Evolutionary conservation across 495 filamentous ascomycete species (phyloP).

Genomic region (Amniculicola lignicola): DNA sequence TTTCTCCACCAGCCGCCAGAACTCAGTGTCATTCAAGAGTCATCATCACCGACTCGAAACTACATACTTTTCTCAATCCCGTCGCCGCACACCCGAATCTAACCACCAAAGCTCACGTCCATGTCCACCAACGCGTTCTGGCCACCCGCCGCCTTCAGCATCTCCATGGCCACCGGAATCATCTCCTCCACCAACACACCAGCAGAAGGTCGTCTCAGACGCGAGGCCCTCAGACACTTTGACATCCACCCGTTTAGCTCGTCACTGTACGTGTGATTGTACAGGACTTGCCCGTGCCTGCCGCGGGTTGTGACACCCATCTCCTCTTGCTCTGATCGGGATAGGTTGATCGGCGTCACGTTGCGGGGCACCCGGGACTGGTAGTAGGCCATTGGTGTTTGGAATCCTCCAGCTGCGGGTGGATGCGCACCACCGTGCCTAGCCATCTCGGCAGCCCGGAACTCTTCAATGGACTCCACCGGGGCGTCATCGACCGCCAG

Average conservation of each 20-base stretch:
- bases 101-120: constrained; percentile 1
- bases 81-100: no score
- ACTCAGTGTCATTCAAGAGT: no score
- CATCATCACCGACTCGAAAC: background rate
- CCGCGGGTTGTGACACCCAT: background rate
- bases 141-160: constrained; percentile 10
- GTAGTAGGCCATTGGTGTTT: background rate
- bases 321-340: constrained; percentile 3
- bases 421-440: background rate
- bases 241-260: constrained; percentile 24
- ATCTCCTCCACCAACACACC: background rate
- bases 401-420: background rate
- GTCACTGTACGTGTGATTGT: constrained; percentile 14
- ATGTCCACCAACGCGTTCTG: constrained; percentile 12
- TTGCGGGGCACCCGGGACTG: constrained; percentile 5
- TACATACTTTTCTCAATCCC: no score
- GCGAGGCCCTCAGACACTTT: background rate
- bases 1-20: no score
- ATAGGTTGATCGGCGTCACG: constrained; percentile 18
- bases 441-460: background rate
- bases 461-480: background rate
- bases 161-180: background rate
- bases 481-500: constrained; percentile 18
- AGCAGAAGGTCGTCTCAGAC: background rate
- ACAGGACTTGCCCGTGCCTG: background rate